phyloP scores from a whole-genome alignment of 2,329 filamentous ascomycete species.

The Fusarium oxysporum region DNA sequence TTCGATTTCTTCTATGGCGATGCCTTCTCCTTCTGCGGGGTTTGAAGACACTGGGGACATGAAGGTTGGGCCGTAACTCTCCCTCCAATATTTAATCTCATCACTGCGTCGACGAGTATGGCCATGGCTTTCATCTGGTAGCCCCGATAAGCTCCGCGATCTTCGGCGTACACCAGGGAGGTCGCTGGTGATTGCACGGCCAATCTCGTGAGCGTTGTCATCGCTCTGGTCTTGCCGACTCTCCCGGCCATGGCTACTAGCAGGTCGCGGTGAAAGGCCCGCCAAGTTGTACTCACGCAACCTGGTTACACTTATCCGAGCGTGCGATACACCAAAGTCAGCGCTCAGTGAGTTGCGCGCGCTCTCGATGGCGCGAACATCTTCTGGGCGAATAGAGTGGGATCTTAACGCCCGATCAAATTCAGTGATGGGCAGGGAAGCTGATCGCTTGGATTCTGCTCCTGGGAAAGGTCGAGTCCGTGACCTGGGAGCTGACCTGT shows the following conservation, averaged over 20 bases:
- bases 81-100: conserved; percentile 73
- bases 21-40: conserved; percentile 53
- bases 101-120: conserved; percentile 66
- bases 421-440: conserved; percentile 70
- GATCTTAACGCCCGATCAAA: conserved; percentile 70
- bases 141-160: conserved; percentile 69
- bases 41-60: conserved; percentile 65
- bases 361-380: conserved; percentile 64
- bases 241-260: conserved; percentile 67
- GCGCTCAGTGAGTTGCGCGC: conserved; percentile 65
- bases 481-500: conserved; percentile 51
- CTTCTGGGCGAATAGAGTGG: conserved; percentile 69
- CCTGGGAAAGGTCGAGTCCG: conserved; percentile 52
- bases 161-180: conserved; percentile 62
- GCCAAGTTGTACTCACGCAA: conserved; percentile 57
- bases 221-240: conserved; percentile 53
- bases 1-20: conserved; percentile 46
- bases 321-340: conserved; percentile 55
- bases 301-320: conserved; percentile 45
- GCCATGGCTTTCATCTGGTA: conserved; percentile 54
- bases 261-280: conserved; percentile 70
- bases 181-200: conserved; percentile 71
- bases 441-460: conserved; percentile 63
- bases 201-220: conserved; percentile 66
- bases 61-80: conserved; percentile 66